Evolutionary conservation across 768 basidiomycete genomes (phyloP), one percentile per base, ranked within the genome.

Genomic region (Psilocybe cubensis): DNA sequence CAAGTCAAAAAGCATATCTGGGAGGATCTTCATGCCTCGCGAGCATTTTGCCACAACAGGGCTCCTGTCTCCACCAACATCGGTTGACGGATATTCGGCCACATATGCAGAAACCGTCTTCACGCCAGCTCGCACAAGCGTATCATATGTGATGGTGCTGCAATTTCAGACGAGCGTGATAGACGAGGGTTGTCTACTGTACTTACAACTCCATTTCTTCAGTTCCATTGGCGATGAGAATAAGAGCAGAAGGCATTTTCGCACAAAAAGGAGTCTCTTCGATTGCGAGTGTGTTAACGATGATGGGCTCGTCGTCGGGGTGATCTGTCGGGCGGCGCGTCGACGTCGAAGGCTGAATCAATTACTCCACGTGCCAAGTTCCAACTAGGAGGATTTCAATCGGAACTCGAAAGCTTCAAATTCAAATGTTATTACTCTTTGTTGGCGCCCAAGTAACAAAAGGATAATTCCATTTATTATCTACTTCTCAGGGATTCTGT

Each of bases 161-260:
- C 18, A 60, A 35, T 18, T 9, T 43, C 46, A 35, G n/a, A 53
- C 21, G 49, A 20, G 35, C 28, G 24, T 23, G 23, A 47, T n/a
- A 41, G 18, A 4, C 21, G 43, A 33, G 44, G 33, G 27, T 31
- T 53, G 27, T 35, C 12, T 3, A 11, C n/a, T 46, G 8, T 12
- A 66, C 85, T 63, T 66, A 90, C 91, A 92, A 93, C 72, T 92
- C 91, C 86, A 92, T 92, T 73, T 94, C 92, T 68, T 94, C 92
- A 1, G 92, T 92, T 11, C 92, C 92, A 66, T 92, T 82, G 17
- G 91, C 88, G 24, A 94, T 82, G 21, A 94, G 75, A 45, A 94
- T 79, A 20, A 92, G 75, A 5, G 88, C 92, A 33, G 85, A 83
- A 9, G 81, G 75, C 77, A 79, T 78, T 57, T 44, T 46, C n/a